Base-by-base conservation (phyloP, 768 basidiomycete species). In the Wakefieldia striispora region DNA sequence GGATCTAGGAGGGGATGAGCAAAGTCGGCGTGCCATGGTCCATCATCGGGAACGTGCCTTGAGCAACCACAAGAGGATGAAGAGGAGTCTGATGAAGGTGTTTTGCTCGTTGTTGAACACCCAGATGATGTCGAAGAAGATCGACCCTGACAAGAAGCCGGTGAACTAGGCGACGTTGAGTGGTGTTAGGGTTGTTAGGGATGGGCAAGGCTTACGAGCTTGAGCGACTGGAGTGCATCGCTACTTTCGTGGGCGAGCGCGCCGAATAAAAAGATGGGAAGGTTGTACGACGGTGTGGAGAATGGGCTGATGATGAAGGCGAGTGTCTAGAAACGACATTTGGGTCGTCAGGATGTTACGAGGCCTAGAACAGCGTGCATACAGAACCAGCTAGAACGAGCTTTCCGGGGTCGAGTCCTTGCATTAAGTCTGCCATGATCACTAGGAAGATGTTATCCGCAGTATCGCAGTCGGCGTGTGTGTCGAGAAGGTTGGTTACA, bases 251-350 rank as follows among this genome's bases (percentile, higher is more conserved):
- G 83, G 0, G 77, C 83, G 64, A 89, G 84, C 2, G 72, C 69
- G 1, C 91, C 91, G 53, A 91, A 91, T 21, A 93, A 75, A 55
- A 90, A 86, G 45, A 93, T 74, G n/a, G 91, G 83, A 19, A 93
- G 72, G 62, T 93, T 93, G 66, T 93, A 93, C 2, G 75, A 62
- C 2, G 89, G 86, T 1, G 80, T 69, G 0, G 71, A 55, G 61
- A 82, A 86, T 5, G 83, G 73, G 50, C 71, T 70, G 39, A 80
- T 70, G 40, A 75, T 42, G 54, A 88, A 84, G 13, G 88, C 83
- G 23, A 91, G 67, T 23, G 69, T 73, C 88, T 90, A 56, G 33
- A 2, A 45, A 29, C 29, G 35, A 31, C 14, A 17, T 19, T 6
- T 10, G 12, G 38, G 23, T 35, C 17, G 45, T 49, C 19, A 48